Conservation (phyloP, 108 stramenopile species). For the Nitzschia inconspicua region DNA sequence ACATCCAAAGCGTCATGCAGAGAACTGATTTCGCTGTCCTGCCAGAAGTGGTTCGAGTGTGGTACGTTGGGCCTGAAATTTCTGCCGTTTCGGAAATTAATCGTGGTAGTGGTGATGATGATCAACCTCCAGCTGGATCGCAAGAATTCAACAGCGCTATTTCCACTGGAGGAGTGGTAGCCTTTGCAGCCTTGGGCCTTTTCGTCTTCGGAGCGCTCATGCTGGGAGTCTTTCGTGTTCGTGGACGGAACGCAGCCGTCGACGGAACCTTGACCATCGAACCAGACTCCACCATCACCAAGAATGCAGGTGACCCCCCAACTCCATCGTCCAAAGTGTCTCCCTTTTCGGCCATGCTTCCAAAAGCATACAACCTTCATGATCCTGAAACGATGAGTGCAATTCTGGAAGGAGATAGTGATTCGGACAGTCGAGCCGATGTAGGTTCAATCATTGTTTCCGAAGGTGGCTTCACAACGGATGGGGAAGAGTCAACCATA, state of each 20-base stretch:
- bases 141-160: background rate
- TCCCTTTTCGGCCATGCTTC: constrained; percentile 14
- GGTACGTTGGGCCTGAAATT: constrained; percentile 9
- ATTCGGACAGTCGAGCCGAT: constrained; percentile 1
- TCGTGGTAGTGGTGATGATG: background rate
- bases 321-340: background rate
- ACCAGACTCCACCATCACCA: background rate
- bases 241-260: background rate
- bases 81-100: background rate
- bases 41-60: constrained; percentile 4
- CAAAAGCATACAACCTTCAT: constrained; percentile 13
- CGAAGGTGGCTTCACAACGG: constrained; percentile 23
- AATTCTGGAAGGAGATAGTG: constrained; percentile 31
- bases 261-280: constrained; percentile 13
- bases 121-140: background rate
- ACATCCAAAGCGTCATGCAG: constrained; percentile 13
- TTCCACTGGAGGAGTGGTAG: constrained; percentile 2
- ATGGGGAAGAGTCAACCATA: constrained; percentile 10
- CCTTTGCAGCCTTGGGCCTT: constrained; percentile 8
- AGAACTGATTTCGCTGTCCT: constrained; percentile 4
- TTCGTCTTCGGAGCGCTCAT: constrained; percentile 13
- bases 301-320: background rate
- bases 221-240: constrained; percentile 9
- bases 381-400: constrained; percentile 17
- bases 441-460: constrained; percentile 22